Percentiles rank a stretch among this genome's conserved stretches.
phyloP scores from a whole-genome alignment of 1,284 basidiomycete species.

The Apiotrichum montevideense region DNA sequence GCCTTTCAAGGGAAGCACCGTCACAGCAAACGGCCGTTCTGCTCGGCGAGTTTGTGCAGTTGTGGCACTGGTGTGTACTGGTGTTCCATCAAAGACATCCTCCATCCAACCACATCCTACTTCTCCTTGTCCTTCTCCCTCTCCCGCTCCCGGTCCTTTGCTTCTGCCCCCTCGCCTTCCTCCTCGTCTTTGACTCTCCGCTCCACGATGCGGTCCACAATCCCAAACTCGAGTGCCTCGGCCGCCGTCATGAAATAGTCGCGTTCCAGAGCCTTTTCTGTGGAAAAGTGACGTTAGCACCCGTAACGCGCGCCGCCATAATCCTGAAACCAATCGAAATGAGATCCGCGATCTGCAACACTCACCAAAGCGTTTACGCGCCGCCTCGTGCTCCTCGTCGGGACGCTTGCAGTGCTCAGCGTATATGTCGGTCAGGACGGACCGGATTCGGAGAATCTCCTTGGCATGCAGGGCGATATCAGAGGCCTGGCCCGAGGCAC shows the following conservation, averaged over 20 bases:
- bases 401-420: slow-evolving; percentile 56
- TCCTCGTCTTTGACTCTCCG: slow-evolving; percentile 30
- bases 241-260: slow-evolving; percentile 92
- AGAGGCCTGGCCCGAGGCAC: slow-evolving; percentile 83
- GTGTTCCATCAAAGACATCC: background rate
- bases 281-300: too few relatives aligned
- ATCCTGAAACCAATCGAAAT: too few relatives aligned
- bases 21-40: too few relatives aligned
- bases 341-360: slow-evolving; percentile 7
- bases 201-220: slow-evolving; percentile 82
- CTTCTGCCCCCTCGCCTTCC: slow-evolving; percentile 1
- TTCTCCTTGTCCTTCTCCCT: slow-evolving; percentile 4
- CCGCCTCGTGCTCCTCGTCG: slow-evolving; percentile 60
- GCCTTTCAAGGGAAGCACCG: too few relatives aligned
- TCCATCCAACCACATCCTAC: background rate
- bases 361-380: slow-evolving; percentile 70
- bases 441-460: slow-evolving; percentile 81
- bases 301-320: too few relatives aligned
- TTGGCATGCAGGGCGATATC: slow-evolving; percentile 91
- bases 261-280: slow-evolving; percentile 74
- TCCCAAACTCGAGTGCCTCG: slow-evolving; percentile 80
- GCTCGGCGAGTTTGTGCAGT: too few relatives aligned
- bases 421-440: slow-evolving; percentile 75
- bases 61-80: background rate
- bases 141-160: background rate